A percentile compares a stretch with the other conserved stretches of the same genome.
Conservation (phyloP, 1,284 basidiomycete species). For the Trametes hirsuta region DNA sequence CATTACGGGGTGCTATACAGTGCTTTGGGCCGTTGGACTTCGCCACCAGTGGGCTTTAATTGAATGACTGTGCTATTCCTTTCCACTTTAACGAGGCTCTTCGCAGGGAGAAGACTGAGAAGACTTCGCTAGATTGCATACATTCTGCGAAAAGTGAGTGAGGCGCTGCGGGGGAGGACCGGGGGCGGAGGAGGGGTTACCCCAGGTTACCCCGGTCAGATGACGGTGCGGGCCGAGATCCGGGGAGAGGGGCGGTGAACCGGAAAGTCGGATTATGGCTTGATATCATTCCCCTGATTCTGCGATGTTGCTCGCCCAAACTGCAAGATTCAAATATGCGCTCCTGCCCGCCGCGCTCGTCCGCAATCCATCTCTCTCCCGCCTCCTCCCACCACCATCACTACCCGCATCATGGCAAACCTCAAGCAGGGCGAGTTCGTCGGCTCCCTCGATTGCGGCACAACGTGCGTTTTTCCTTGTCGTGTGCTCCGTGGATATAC, state of each 20-base stretch:
- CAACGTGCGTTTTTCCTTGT: slow-evolving; percentile 65
- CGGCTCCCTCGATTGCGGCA: slow-evolving; percentile 90
- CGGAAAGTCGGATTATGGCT: background rate
- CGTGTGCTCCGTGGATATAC: background rate
- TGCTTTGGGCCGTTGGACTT: background rate
- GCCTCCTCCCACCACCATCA: slow-evolving; percentile 4
- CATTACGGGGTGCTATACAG: slow-evolving; percentile 4
- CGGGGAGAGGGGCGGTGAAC: background rate
- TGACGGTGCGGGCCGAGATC: slow-evolving; percentile 15
- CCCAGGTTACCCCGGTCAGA: slow-evolving; percentile 19
- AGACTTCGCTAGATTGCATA: too few species aligned
- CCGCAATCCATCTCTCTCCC: background rate
- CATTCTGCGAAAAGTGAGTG: background rate
- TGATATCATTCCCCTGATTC: slow-evolving; percentile 7
- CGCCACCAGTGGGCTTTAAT: background rate
- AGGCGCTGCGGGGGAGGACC: background rate
- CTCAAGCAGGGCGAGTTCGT: slow-evolving; percentile 77
- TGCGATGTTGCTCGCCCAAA: background rate
- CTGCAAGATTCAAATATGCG: slow-evolving; percentile 16
- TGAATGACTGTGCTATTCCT: too few species aligned
- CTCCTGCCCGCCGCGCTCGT: background rate
- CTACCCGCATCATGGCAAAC: slow-evolving; percentile 35
- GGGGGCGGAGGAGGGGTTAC: background rate
- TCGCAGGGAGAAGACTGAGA: too few species aligned
- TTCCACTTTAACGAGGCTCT: too few species aligned